These are phyloP conservation scores for Metarhizium robertsii DNA, from an alignment of 2,329 filamentous ascomycete species.

Conservation along the genomic window DNA sequence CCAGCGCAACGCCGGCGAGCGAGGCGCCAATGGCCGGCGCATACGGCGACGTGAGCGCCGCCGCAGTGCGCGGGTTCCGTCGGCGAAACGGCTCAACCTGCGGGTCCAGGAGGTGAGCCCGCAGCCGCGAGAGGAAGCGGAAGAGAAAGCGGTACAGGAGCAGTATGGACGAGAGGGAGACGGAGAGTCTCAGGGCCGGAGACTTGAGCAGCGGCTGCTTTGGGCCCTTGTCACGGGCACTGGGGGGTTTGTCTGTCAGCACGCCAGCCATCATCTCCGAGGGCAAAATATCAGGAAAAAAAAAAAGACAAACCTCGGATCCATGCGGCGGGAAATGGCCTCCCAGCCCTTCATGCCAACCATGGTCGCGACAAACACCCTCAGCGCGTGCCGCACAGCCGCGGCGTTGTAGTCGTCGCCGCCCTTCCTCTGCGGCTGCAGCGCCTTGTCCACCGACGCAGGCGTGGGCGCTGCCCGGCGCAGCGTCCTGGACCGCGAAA, in stretches of 20 bases:
- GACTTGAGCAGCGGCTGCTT: slow-evolving; percentile 53
- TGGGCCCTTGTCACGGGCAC: slow-evolving; percentile 18
- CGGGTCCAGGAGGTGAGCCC: slow-evolving; percentile 69
- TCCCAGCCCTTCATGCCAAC: slow-evolving; percentile 56
- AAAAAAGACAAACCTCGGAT: slow-evolving; percentile 31
- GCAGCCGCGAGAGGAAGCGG: slow-evolving; percentile 76
- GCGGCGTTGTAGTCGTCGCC: slow-evolving; percentile 60
- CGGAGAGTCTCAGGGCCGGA: slow-evolving; percentile 64
- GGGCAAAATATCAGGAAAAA: no score
- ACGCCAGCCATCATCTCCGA: not conserved
- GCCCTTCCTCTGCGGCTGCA: slow-evolving; percentile 23
- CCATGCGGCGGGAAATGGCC: slow-evolving; percentile 37
- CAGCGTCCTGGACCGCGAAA: slow-evolving; percentile 58
- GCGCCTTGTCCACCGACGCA: slow-evolving; percentile 37
- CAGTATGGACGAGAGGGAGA: slow-evolving; percentile 76
- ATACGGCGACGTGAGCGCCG: slow-evolving; percentile 69
- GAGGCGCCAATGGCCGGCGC: slow-evolving; percentile 88
- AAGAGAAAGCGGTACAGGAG: slow-evolving; percentile 83
- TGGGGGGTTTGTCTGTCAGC: slow-evolving; percentile 2
- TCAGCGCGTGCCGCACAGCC: slow-evolving; percentile 60
- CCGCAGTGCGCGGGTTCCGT: slow-evolving; percentile 70
- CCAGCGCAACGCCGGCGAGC: slow-evolving; percentile 73
- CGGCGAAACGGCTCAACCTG: slow-evolving; percentile 70
- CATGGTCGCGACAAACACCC: slow-evolving; percentile 58
- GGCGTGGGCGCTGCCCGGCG: slow-evolving; percentile 46